Base-by-base conservation (phyloP, 2,329 filamentous ascomycete species). In the Daldinia sp. region DNA sequence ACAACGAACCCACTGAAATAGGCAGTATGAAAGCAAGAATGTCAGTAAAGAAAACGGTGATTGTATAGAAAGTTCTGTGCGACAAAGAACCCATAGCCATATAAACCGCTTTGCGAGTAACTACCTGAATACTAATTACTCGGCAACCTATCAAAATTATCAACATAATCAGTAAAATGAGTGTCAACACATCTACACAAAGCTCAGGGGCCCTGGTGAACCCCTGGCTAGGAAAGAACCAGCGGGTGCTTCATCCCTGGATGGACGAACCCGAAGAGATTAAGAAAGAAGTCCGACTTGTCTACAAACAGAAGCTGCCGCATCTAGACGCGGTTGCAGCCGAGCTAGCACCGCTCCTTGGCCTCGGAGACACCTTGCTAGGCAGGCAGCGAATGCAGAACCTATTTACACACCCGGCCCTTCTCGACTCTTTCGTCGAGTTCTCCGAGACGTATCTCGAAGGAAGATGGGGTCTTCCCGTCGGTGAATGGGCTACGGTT, bases 261-360 rank as follows among this genome's bases (percentile, higher is more conserved):
- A 73, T 69, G 60, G 53, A 69, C 7, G 20, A 68, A 1, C 72
- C 74, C 2, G 67, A 60, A 7, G 59, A 60, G 50, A 70, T 73
- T 1, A 69, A 60, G 26, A 58, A 59, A 1, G 53, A 73, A 18
- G 64, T 77, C 2, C 66, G 57, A 12, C 13, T 4, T 2, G 60
- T 76, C 46, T 67, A 69, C 59, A 73, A 73, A 42, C 55, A 59
- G 23, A 67, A 68, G 13, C 66, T 62, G 0, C 37, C 67, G 1
- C 66, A 74, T n/a, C 39, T 70, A 1, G 70, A 74, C 5, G 53
- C 68, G 4, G 73, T 66, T 0, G 67, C 73, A 1, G 56, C 57
- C 0, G 66, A 74, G 41, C 51, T 78, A 12, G 69, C 74, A 2
- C 70, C 70, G 0, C 55, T 76, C 28, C 75, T 68, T 26, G 73